A percentile compares a stretch with the other conserved stretches of the same genome.
phyloP scores from a whole-genome alignment of 1,284 basidiomycete genomes.

The Ustilago cynodontis region DNA sequence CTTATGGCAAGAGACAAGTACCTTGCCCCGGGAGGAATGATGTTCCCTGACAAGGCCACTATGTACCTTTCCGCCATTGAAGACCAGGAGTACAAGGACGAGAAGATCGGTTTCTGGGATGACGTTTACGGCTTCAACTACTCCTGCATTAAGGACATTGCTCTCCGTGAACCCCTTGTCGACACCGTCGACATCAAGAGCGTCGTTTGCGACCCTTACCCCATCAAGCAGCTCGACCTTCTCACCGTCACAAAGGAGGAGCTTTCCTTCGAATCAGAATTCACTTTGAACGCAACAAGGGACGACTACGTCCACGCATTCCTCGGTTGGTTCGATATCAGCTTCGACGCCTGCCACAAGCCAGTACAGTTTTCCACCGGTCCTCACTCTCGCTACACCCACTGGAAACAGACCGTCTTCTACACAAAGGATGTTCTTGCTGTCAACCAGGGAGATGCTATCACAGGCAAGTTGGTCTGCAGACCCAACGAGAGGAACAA shows the following conservation, averaged over 20 bases:
- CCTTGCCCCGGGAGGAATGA: conserved; percentile 83
- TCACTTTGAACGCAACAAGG: conserved; percentile 84
- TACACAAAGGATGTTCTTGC: conserved; percentile 68
- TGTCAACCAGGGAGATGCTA: conserved; percentile 61
- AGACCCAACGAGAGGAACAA: conserved; percentile 66
- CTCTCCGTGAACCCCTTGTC: conserved; percentile 93
- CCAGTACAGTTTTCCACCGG: conserved; percentile 77
- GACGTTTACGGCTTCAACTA: conserved; percentile 99
- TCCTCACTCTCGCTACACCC: conserved; percentile 69
- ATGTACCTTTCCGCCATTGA: conserved; percentile 97
- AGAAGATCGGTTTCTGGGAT: conserved; percentile 97
- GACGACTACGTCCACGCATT: conserved; percentile 98
- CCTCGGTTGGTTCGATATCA: conserved; percentile 98
- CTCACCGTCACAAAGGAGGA: conserved; percentile 95
- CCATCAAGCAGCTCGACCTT: conserved; percentile 78
- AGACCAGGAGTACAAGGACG: conserved; percentile 99
- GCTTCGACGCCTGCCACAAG: conserved; percentile 96
- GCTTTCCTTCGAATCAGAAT: conserved; percentile 84
- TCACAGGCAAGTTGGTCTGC: conserved; percentile 62
- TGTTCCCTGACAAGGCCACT: conserved; percentile 96
- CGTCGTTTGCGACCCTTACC: conserved; percentile 68
- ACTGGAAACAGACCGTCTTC: conserved; percentile 70
- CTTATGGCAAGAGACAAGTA: conserved; percentile 96
- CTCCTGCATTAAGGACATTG: conserved; percentile 99
- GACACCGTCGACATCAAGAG: conserved; percentile 81